Evolutionary conservation across 176 grass and related monocot genomes (phyloP).

Genomic region (Triticum dicoccoides): DNA sequence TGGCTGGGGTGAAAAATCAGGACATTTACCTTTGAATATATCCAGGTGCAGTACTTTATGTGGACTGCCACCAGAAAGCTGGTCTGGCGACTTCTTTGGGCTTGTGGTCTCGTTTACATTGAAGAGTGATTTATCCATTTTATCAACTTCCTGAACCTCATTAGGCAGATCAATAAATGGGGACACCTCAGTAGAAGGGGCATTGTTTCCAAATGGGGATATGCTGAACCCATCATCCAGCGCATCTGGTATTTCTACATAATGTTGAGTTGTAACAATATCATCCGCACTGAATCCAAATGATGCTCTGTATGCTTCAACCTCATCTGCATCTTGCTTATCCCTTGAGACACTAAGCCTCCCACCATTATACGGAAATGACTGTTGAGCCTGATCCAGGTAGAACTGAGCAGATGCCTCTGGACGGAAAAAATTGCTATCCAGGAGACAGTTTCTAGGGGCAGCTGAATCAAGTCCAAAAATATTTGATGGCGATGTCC

Average conservation of each 20-base stretch:
- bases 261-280: conserved; percentile 66
- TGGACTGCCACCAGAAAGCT: conserved; percentile 34
- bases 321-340: conserved; percentile 90
- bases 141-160: conserved; percentile 39
- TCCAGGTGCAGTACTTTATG: conserved; percentile 32
- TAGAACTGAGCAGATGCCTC: conserved; percentile 79
- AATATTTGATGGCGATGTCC: conserved; percentile 57
- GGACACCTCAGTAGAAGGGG: conserved; percentile 37
- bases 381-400: conserved; percentile 90
- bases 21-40: conserved; percentile 38
- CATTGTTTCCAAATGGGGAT: conserved; percentile 72
- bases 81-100: conserved; percentile 42
- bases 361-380: conserved; percentile 62
- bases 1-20: neutral
- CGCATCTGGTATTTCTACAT: conserved; percentile 68
- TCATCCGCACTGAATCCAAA: conserved; percentile 99
- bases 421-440: conserved; percentile 71
- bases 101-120: conserved; percentile 31
- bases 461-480: conserved; percentile 72
- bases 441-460: conserved; percentile 68
- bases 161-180: conserved; percentile 38
- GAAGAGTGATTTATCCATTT: conserved; percentile 41
- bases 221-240: conserved; percentile 90
- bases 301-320: conserved; percentile 98
- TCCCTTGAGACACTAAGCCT: conserved; percentile 90